Evolutionary conservation across 2,329 filamentous ascomycete species (phyloP).

Genomic region (Emericellopsis cladophorae): DNA sequence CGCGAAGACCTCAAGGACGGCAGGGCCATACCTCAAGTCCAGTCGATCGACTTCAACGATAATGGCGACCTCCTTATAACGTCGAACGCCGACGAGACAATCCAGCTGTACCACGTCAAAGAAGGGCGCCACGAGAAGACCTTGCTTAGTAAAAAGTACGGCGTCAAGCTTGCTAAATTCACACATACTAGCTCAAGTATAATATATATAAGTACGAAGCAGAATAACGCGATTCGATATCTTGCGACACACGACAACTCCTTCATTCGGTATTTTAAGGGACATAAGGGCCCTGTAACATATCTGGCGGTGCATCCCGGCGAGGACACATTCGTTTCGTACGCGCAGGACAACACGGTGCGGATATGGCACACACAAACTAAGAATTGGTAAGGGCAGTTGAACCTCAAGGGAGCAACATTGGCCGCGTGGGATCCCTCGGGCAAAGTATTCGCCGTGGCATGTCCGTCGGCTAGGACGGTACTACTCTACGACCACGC

Average conservation of each 20-base stretch:
- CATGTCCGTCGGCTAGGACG: constrained; percentile 64
- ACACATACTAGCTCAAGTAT: constrained; percentile 86
- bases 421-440: constrained; percentile 87
- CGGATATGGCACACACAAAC: constrained; percentile 81
- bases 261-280: constrained; percentile 92
- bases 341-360: constrained; percentile 80
- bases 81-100: constrained; percentile 84
- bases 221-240: constrained; percentile 81
- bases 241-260: constrained; percentile 90
- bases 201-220: constrained; percentile 90
- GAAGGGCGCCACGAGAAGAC: constrained; percentile 84
- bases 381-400: constrained; percentile 64
- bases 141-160: constrained; percentile 91
- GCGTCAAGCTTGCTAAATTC: constrained; percentile 85
- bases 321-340: constrained; percentile 84
- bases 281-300: constrained; percentile 77
- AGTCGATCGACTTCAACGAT: constrained; percentile 94
- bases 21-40: constrained; percentile 49
- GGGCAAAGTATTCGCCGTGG: constrained; percentile 82
- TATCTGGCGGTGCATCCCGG: constrained; percentile 74
- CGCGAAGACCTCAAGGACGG: constrained; percentile 42
- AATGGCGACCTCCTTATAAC: constrained; percentile 86
- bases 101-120: constrained; percentile 89
- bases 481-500: constrained; percentile 86
- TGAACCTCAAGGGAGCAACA: constrained; percentile 70